These are phyloP conservation scores for Mytilinidion resinicola DNA, from an alignment of 495 filamentous ascomycete species.

Conservation along the genomic window DNA sequence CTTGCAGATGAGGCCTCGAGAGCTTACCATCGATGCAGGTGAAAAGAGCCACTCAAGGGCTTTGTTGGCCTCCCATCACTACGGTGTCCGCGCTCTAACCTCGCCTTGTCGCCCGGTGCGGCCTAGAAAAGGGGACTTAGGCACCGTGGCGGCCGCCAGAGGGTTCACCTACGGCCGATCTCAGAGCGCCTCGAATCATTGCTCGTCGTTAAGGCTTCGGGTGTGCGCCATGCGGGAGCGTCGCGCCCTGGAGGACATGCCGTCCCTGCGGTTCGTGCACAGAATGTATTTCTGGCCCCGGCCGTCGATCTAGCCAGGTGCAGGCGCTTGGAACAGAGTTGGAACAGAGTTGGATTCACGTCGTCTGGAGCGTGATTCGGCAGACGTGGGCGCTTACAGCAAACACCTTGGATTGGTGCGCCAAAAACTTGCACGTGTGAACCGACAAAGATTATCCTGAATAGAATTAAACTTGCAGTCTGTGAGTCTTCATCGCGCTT, in stretches of 20 bases:
- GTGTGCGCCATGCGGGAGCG: not conserved
- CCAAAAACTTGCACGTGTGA: not conserved
- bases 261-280: not conserved
- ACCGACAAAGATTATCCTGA: too few species aligned
- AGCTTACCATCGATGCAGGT: not conserved
- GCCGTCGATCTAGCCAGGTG: not conserved
- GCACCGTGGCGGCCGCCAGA: slow-evolving; percentile 10
- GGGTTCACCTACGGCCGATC: not conserved
- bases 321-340: not conserved
- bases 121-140: slow-evolving; percentile 10
- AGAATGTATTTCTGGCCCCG: not conserved
- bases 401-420: slow-evolving; percentile 6
- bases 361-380: slow-evolving; percentile 18
- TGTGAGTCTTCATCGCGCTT: too few species aligned
- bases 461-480: too few species aligned
- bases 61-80: not conserved
- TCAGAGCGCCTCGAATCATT: not conserved
- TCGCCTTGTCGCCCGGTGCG: not conserved
- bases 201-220: not conserved
- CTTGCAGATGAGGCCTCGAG: slow-evolving; percentile 1
- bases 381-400: slow-evolving; percentile 22
- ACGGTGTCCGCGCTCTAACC: not conserved
- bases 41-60: not conserved
- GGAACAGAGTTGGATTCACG: slow-evolving; percentile 9
- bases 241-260: not conserved